Percentiles rank a stretch among this genome's conserved stretches.
These are phyloP conservation scores for Penicillium glabrum DNA, from an alignment of 2,329 filamentous ascomycete genomes.

Conservation along the genomic window DNA sequence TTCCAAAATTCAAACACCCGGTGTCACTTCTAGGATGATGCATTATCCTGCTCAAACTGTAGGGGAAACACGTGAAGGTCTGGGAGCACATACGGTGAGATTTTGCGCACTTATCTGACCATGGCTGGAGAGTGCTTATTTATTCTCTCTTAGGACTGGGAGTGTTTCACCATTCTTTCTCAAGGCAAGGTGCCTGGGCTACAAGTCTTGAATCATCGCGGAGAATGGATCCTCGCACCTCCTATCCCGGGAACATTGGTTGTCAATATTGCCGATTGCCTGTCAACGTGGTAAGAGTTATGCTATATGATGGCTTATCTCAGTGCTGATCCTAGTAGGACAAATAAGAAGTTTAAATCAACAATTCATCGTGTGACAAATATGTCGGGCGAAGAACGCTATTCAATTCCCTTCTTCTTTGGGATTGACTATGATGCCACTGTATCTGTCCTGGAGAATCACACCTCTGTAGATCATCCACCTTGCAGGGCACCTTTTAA, in stretches of 20 bases:
- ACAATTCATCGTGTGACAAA: conserved; percentile 45
- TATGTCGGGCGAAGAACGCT: conserved; percentile 37
- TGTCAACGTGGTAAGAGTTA: conserved; percentile 23
- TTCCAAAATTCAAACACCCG: conserved; percentile 31
- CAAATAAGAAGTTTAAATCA: conserved; percentile 40
- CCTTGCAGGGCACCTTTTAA: conserved; percentile 19
- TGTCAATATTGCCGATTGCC: conserved; percentile 36
- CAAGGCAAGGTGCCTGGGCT: conserved; percentile 41
- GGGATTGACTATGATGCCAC: conserved; percentile 41
- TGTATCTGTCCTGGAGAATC: conserved; percentile 23
- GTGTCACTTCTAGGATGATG: conserved; percentile 41
- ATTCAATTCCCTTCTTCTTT: conserved; percentile 45
- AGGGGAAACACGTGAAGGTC: conserved; percentile 36
- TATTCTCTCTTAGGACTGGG: conserved; percentile 31
- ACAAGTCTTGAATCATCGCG: conserved; percentile 35
- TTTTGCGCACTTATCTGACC: background rate
- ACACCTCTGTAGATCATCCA: conserved; percentile 12
- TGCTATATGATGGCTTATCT: background rate
- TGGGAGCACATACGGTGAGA: conserved; percentile 42
- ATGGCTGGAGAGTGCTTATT: background rate
- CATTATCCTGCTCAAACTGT: conserved; percentile 42
- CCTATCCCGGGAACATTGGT: conserved; percentile 28
- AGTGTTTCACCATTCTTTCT: conserved; percentile 42
- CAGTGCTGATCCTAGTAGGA: conserved; percentile 24
- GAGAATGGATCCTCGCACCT: conserved; percentile 25